Percentiles rank a stretch among this genome's conserved stretches.
These are phyloP conservation scores for Alternaria consortialis DNA, from an alignment of 2,329 filamentous ascomycete genomes.

Conservation along the genomic window DNA sequence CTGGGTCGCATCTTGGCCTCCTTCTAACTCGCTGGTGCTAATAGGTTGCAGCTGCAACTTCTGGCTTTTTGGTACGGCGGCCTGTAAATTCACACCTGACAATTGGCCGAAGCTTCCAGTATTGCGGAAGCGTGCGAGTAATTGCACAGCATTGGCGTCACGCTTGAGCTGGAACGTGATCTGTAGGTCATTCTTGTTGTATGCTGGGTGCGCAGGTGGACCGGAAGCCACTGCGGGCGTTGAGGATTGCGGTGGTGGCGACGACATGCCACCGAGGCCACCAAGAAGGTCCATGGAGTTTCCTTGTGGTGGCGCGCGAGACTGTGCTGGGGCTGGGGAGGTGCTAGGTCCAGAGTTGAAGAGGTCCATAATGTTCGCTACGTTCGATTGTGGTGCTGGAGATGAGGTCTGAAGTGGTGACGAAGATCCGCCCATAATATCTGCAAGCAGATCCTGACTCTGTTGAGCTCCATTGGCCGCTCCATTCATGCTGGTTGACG, in stretches of 20 bases:
- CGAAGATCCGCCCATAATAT: conserved; percentile 78
- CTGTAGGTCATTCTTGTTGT: conserved; percentile 84
- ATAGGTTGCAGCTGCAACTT: conserved; percentile 92
- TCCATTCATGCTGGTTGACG: conserved; percentile 62
- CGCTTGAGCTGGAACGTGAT: conserved; percentile 86
- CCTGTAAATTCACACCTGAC: conserved; percentile 83
- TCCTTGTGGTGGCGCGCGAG: conserved; percentile 50
- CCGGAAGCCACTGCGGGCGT: conserved; percentile 48
- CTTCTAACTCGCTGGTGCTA: conserved; percentile 77
- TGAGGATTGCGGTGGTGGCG: conserved; percentile 59
- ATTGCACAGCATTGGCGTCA: conserved; percentile 80
- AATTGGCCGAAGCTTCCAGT: conserved; percentile 70
- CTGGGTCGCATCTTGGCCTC: conserved; percentile 86
- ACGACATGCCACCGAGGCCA: conserved; percentile 55
- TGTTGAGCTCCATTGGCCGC: conserved; percentile 64
- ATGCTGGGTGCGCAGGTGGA: conserved; percentile 71
- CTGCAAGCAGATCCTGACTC: conserved; percentile 86
- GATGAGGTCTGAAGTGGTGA: conserved; percentile 54
- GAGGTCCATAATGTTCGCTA: conserved; percentile 84
- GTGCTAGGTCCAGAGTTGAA: conserved; percentile 66
- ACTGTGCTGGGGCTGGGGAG: conserved; percentile 49
- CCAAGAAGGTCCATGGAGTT: conserved; percentile 54
- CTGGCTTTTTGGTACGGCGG: conserved; percentile 95
- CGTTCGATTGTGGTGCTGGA: conserved; percentile 51
- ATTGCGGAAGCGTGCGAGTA: conserved; percentile 86